Evolutionary conservation across 2,329 filamentous ascomycete genomes (phyloP).

Genomic region (Colletotrichum coccodes): DNA sequence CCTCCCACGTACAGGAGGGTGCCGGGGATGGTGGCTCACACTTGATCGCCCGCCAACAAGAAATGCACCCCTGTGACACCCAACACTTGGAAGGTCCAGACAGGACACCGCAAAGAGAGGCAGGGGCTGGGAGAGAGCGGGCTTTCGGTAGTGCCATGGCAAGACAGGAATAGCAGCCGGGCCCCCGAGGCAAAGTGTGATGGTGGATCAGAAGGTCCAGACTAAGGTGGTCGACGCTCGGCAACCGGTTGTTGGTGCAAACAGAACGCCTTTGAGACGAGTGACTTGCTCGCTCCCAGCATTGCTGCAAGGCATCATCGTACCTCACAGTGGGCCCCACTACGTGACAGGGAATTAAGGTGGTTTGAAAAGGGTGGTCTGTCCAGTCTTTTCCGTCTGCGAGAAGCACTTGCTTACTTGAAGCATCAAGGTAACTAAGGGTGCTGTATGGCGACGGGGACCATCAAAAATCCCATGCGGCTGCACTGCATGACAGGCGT

Average conservation of each 20-base stretch:
- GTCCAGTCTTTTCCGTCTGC: not conserved
- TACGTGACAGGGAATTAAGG: not conserved
- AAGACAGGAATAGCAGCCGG: slow-evolving; percentile 29
- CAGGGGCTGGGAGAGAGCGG: not conserved
- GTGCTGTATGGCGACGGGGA: not conserved
- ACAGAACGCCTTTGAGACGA: slow-evolving; percentile 1
- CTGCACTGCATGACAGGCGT: slow-evolving; percentile 16
- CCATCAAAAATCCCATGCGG: not conserved
- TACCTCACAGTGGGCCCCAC: not conserved
- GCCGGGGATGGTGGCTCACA: slow-evolving; percentile 19
- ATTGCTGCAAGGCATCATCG: not conserved
- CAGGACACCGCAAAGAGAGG: not conserved
- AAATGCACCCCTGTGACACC: slow-evolving; percentile 18
- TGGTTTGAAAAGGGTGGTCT: not conserved
- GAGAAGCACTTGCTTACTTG: slow-evolving; percentile 3
- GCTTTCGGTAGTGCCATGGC: slow-evolving; percentile 8
- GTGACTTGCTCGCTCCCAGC: not conserved
- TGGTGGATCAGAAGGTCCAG: slow-evolving; percentile 17
- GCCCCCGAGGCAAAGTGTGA: slow-evolving; percentile 2
- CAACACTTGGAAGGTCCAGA: slow-evolving; percentile 3
- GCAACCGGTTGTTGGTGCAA: slow-evolving; percentile 12
- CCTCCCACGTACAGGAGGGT: slow-evolving; percentile 23
- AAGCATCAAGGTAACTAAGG: not conserved
- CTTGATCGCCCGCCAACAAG: slow-evolving; percentile 26
- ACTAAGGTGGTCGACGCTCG: not conserved